Base-by-base conservation (phyloP, 164 flowering plant species). In the Vitis rotundifolia region DNA sequence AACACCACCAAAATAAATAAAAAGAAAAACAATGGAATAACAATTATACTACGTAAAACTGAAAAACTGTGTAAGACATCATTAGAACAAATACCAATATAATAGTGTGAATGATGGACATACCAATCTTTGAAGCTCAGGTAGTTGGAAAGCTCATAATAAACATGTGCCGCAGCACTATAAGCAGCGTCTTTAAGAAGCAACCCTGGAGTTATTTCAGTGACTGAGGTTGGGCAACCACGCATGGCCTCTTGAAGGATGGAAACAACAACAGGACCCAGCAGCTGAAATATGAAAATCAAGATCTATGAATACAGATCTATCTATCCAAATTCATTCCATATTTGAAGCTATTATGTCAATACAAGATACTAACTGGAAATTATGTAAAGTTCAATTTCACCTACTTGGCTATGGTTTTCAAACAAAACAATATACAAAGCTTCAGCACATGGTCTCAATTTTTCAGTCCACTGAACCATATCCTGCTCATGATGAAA, bases 401-500 rank as follows among this genome's bases (percentile, higher is more conserved):
- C 44, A 73, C 91, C 56, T 75, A 96, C 98, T 74, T 91, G 89
- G 78, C 89, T 90, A 71, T 91, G 74, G 65, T 92, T 93, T 81
- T 96, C 95, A 87, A 93, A 96, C 77, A 96, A 77, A 60, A 91
- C 93, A 77, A 96, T 96, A 66, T 87, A 96, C 31, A 96, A 81
- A 69, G 98, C 99, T 83, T 96, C 99, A 73, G 99, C 98, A 87
- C 98, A 93, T 62, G 99, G 98, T 78, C 98, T 86, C 54, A 91
- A 76, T 78, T 91, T 96, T 71, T 93, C 98, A 6, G 97, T 86
- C 98, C 97, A 93, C 76, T 85, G 91, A 73, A 93, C 80, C 92
- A 91, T 87, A 82, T 96, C 99, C 76, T 96, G 97, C 82, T 96
- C 98, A 75, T 96, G 99, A 81, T 96, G 97, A 77, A 93, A 96